These are phyloP conservation scores for Globisporangium barbulae DNA, from an alignment of 352 stramenopile species.

Conservation along the genomic window DNA sequence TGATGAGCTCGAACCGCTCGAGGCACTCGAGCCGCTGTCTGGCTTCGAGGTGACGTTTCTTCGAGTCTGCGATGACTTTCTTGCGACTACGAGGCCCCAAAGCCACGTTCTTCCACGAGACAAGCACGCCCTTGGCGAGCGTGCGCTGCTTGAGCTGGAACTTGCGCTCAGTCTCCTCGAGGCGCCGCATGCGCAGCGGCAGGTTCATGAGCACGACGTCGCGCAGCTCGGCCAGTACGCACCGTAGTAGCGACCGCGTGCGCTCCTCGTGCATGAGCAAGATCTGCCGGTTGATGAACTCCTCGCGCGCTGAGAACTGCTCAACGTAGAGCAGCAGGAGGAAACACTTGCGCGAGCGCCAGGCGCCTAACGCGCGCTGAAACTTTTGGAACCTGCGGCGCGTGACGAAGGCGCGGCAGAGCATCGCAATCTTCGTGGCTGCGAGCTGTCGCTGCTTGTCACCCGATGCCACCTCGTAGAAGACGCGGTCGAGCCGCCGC, in stretches of 20 bases:
- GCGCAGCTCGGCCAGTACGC: slow-evolving; percentile 56
- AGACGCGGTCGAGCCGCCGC: slow-evolving; percentile 66
- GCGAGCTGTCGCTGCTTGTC: slow-evolving; percentile 72
- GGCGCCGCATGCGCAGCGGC: slow-evolving; percentile 39
- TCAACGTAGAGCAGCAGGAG: slow-evolving; percentile 48
- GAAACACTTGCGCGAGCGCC: slow-evolving; percentile 41
- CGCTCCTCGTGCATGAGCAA: slow-evolving; percentile 38
- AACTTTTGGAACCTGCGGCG: slow-evolving; percentile 46
- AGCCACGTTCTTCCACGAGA: slow-evolving; percentile 49
- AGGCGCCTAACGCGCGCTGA: slow-evolving; percentile 41
- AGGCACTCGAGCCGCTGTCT: slow-evolving; percentile 53
- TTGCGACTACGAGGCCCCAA: slow-evolving; percentile 63
- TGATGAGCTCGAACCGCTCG: slow-evolving; percentile 67
- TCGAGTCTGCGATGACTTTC: slow-evolving; percentile 35
- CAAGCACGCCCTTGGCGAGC: slow-evolving; percentile 35
- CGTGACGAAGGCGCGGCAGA: slow-evolving; percentile 47
- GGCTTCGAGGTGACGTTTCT: slow-evolving; percentile 41
- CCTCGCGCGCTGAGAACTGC: slow-evolving; percentile 62
- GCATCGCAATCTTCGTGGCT: slow-evolving; percentile 60
- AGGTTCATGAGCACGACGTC: slow-evolving; percentile 73
- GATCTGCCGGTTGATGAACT: slow-evolving; percentile 59
- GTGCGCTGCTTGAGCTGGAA: slow-evolving; percentile 43
- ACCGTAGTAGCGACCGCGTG: slow-evolving; percentile 31
- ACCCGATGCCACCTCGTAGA: slow-evolving; percentile 67
- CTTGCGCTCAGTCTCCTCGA: slow-evolving; percentile 52